A percentile compares a stretch with the other conserved stretches of the same genome.
Evolutionary conservation across 2,329 filamentous ascomycete species (phyloP).

Genomic region (Epichloe uncinata): DNA sequence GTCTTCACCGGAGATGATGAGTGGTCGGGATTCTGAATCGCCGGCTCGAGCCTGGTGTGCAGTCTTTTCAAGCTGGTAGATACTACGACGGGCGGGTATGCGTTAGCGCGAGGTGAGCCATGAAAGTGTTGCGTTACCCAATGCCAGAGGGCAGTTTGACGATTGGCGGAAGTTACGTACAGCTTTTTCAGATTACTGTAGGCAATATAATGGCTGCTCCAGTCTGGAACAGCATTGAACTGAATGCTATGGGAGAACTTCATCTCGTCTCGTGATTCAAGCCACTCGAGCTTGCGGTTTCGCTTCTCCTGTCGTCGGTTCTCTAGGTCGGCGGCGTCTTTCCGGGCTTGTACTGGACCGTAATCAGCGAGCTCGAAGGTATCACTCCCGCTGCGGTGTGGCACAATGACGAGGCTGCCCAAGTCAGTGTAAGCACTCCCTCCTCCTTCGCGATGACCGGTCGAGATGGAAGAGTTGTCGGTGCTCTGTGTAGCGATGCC

Average conservation of each 20-base stretch:
- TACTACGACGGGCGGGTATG: slow-evolving; percentile 38
- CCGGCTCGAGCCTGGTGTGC: slow-evolving; percentile 48
- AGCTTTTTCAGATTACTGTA: slow-evolving; percentile 99
- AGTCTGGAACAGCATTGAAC: slow-evolving; percentile 99
- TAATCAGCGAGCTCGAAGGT: slow-evolving; percentile 31
- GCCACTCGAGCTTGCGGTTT: slow-evolving; percentile 52
- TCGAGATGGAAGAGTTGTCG: slow-evolving; percentile 12
- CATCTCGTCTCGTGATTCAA: slow-evolving; percentile 74
- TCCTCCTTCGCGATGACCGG: slow-evolving; percentile 21
- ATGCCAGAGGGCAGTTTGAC: not conserved
- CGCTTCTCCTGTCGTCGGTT: slow-evolving; percentile 30
- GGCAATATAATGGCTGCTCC: slow-evolving; percentile 94
- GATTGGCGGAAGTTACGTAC: slow-evolving; percentile 36
- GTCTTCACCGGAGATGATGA: slow-evolving; percentile 63
- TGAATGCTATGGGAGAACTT: slow-evolving; percentile 99
- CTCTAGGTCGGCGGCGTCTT: slow-evolving; percentile 19
- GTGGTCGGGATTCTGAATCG: slow-evolving; percentile 74
- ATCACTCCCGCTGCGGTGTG: slow-evolving; percentile 8
- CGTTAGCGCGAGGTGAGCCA: not conserved
- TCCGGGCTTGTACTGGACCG: slow-evolving; percentile 17
- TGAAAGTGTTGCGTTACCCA: not conserved
- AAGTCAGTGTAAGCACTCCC: slow-evolving; percentile 15
- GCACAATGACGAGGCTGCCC: slow-evolving; percentile 1
- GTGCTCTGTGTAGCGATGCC: slow-evolving; percentile 10
- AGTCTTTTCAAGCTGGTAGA: slow-evolving; percentile 88